Conservation (phyloP, 1,284 basidiomycete genomes). For the Taiwanofungus camphoratus region DNA sequence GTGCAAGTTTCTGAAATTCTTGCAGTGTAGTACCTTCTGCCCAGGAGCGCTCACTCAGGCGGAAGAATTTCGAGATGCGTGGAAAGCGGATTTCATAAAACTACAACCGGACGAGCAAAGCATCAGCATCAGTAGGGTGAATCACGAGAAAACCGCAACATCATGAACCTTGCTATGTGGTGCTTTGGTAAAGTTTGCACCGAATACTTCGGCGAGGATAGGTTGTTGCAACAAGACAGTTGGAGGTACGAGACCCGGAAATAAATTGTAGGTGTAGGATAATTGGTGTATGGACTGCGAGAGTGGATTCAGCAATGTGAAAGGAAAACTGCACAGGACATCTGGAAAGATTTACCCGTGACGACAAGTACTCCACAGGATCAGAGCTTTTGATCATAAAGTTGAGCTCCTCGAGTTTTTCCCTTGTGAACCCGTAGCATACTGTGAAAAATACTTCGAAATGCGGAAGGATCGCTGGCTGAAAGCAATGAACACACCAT, state of each 20-base stretch:
- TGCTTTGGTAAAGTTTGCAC: slow-evolving; percentile 76
- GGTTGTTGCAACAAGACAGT: slow-evolving; percentile 55
- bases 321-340: neutral
- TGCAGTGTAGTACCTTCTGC: slow-evolving; percentile 43
- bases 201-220: slow-evolving; percentile 68
- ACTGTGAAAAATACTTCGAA: slow-evolving; percentile 69
- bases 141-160: slow-evolving; percentile 2
- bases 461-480: slow-evolving; percentile 45
- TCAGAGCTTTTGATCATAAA: slow-evolving; percentile 52
- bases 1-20: slow-evolving; percentile 47
- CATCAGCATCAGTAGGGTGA: neutral
- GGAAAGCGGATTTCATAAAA: slow-evolving; percentile 82
- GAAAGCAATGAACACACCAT: slow-evolving; percentile 1
- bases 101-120: slow-evolving; percentile 30
- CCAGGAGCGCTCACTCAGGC: slow-evolving; percentile 57
- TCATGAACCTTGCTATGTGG: slow-evolving; percentile 45
- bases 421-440: slow-evolving; percentile 66
- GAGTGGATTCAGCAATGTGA: slow-evolving; percentile 2
- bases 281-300: slow-evolving; percentile 24
- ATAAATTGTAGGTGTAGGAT: slow-evolving; percentile 49
- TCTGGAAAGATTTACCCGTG: slow-evolving; percentile 6
- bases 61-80: slow-evolving; percentile 63
- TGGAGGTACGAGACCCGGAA: slow-evolving; percentile 46
- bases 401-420: slow-evolving; percentile 65
- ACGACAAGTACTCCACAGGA: slow-evolving; percentile 25